Evolutionary conservation across 441 rosid genomes (phyloP).

Genomic region (Lepidium campestre): DNA sequence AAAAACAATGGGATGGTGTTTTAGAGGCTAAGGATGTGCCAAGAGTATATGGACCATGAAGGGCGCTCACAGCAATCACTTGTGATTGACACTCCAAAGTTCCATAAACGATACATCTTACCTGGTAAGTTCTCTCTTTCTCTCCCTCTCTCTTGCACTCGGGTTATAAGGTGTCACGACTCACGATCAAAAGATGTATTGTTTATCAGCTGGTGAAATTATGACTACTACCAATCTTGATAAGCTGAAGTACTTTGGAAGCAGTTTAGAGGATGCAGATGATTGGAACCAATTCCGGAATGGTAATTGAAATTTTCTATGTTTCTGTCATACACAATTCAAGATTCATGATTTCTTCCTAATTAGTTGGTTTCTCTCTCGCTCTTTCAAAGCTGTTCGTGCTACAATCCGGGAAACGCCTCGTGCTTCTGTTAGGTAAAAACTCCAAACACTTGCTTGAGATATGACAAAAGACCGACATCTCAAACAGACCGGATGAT

Average conservation of each 20-base stretch:
- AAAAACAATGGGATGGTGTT: constrained; percentile 15
- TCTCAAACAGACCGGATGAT: background rate
- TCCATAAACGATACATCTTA: constrained; percentile 80
- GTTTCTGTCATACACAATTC: background rate
- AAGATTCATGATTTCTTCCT: background rate
- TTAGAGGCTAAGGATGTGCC: constrained; percentile 85
- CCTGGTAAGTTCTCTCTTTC: constrained; percentile 47
- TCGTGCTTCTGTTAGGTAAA: constrained; percentile 45
- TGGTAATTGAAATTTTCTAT: constrained; percentile 35
- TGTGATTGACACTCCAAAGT: constrained; percentile 77
- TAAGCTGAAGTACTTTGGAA: constrained; percentile 59
- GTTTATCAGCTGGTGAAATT: constrained; percentile 65
- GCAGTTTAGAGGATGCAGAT: constrained; percentile 79
- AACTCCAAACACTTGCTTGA: background rate
- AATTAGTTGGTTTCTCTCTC: constrained; percentile 15
- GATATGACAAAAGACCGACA: background rate
- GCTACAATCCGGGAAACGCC: constrained; percentile 75
- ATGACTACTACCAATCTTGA: constrained; percentile 47
- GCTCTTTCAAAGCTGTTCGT: constrained; percentile 49
- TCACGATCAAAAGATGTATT: background rate
- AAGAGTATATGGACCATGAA: constrained; percentile 78
- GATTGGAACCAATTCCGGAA: constrained; percentile 78
- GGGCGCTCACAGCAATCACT: constrained; percentile 79
- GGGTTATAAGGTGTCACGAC: background rate
- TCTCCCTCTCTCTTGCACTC: background rate